A percentile compares a stretch with the other conserved stretches of the same genome.
These are phyloP conservation scores for Microbotryum scabiosae DNA, from an alignment of 1,284 basidiomycete species.

Conservation along the genomic window DNA sequence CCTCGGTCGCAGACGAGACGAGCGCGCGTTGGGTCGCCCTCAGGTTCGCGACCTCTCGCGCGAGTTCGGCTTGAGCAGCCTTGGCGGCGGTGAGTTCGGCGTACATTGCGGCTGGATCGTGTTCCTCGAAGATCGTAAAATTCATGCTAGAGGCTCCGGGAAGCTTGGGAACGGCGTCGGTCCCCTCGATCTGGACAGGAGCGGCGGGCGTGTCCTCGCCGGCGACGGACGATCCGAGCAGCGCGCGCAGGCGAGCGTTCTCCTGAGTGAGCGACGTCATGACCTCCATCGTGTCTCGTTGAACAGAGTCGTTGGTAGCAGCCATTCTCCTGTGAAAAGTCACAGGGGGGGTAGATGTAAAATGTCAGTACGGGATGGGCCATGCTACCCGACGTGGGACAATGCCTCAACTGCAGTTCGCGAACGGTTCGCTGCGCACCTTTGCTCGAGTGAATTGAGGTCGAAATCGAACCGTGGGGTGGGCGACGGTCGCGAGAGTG, in stretches of 20 bases:
- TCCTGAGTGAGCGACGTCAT: slow-evolving; percentile 10
- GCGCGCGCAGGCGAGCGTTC: slow-evolving; percentile 22
- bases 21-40: neutral
- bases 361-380: too few species aligned
- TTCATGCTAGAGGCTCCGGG: neutral
- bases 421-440: slow-evolving; percentile 1
- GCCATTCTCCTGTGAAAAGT: too few species aligned
- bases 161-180: neutral
- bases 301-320: too few species aligned
- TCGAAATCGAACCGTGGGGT: too few species aligned
- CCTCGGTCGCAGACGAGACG: slow-evolving; percentile 4
- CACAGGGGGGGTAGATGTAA: too few species aligned
- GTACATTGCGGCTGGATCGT: slow-evolving; percentile 7
- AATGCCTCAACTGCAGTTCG: neutral
- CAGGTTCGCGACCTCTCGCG: slow-evolving; percentile 9
- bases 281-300: neutral
- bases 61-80: slow-evolving; percentile 8
- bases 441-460: neutral
- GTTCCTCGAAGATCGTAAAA: slow-evolving; percentile 20
- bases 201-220: neutral
- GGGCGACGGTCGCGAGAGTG: too few species aligned
- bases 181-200: neutral
- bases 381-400: too few species aligned
- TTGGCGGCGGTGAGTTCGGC: slow-evolving; percentile 19
- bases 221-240: slow-evolving; percentile 7